A percentile compares a stretch with the other conserved stretches of the same genome.
Evolutionary conservation across 805 yeast species (phyloP).

Genomic region (Teunomyces aglyptinius): DNA sequence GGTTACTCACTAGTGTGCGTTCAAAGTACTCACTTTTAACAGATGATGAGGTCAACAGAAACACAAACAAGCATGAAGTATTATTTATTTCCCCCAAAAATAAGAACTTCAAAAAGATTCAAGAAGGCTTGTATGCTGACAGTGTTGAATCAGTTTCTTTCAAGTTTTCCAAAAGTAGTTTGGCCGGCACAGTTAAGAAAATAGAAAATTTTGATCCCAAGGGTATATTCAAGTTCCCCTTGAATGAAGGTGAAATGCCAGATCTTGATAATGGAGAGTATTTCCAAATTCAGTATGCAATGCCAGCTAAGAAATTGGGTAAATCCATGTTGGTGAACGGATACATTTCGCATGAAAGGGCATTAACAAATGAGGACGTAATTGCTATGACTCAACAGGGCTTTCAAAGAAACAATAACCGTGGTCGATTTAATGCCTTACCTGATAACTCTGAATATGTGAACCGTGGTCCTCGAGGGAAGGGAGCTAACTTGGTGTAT

Average conservation of each 20-base stretch:
- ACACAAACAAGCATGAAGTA: conserved; percentile 68
- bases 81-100: conserved; percentile 66
- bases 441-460: conserved; percentile 35
- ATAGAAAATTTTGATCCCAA: conserved; percentile 34
- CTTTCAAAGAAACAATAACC: conserved; percentile 12
- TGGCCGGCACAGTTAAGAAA: conserved; percentile 55
- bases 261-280: conserved; percentile 41
- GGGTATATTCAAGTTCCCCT: conserved; percentile 42
- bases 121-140: conserved; percentile 37
- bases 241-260: conserved; percentile 47
- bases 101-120: conserved; percentile 43
- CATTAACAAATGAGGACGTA: conserved; percentile 63
- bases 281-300: conserved; percentile 49
- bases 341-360: conserved; percentile 57
- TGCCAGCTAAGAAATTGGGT: conserved; percentile 60
- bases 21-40: conserved; percentile 62
- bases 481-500: conserved; percentile 27
- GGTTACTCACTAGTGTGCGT: conserved; percentile 66
- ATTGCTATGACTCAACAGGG: conserved; percentile 46
- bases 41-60: conserved; percentile 66
- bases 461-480: conserved; percentile 41
- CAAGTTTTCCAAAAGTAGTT: conserved; percentile 49
- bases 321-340: conserved; percentile 88
- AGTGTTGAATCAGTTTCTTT: conserved; percentile 31
- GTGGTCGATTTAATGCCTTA: conserved; percentile 27